These are phyloP conservation scores for Hypoxylon sp. DNA, from an alignment of 2,329 filamentous ascomycete species.

Conservation along the genomic window DNA sequence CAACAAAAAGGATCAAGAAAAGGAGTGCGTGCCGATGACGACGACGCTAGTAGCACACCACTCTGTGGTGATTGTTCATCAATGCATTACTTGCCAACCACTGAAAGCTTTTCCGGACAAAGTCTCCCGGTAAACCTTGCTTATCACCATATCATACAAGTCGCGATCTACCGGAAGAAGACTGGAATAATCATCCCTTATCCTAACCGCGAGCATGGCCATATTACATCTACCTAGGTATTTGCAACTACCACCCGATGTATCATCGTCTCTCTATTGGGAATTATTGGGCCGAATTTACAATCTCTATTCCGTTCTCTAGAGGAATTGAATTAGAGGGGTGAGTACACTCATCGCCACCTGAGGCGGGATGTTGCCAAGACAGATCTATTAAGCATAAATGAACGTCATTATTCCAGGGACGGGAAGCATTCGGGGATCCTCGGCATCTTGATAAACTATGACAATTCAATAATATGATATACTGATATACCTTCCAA, in stretches of 20 bases:
- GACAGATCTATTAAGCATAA: constrained; percentile 37
- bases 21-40: constrained; percentile 34
- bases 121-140: constrained; percentile 16
- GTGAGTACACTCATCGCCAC: constrained; percentile 14
- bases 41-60: constrained; percentile 28
- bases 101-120: constrained; percentile 8
- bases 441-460: constrained; percentile 38
- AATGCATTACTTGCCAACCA: background rate
- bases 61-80: background rate
- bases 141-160: constrained; percentile 9
- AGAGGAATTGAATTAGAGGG: constrained; percentile 6
- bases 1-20: constrained; percentile 31
- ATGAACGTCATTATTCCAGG: constrained; percentile 28
- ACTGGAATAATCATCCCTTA: background rate
- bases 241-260: background rate
- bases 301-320: background rate
- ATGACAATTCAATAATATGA: constrained; percentile 22
- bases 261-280: background rate
- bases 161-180: background rate
- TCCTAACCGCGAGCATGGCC: background rate
- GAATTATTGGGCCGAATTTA: background rate
- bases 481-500: constrained; percentile 12
- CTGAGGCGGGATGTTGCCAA: constrained; percentile 30
- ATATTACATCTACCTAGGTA: background rate
- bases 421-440: constrained; percentile 26